Base-by-base conservation (phyloP, 179 eudicot genomes). In the Camellia oleifera region DNA sequence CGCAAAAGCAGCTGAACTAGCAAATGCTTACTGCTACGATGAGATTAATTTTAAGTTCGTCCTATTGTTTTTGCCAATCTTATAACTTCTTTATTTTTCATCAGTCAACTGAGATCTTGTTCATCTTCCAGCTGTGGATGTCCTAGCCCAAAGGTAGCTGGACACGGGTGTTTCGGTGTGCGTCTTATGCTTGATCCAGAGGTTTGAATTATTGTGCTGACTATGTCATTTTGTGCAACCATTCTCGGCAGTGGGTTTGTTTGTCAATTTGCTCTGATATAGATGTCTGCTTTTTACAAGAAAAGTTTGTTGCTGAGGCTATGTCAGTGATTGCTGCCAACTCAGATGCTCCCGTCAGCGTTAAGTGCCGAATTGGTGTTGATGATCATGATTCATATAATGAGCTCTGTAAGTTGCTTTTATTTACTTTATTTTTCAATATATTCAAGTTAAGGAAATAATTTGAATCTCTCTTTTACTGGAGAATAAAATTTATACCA, bases 121-220 rank as follows among this genome's bases (percentile, higher is more conserved):
- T 77, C 61, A 63, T 8, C 79, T 57, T 77, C 62, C 85, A 94
- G 98, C 81, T 96, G 99, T 85, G 98, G 99, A 80, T 96, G 99
- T 85, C 99, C 98, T 81, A 96, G 98, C 84, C 91, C 99, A 11
- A 91, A 84, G 92, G 99, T 96, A 71, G 96, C 92, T 81, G 97
- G 98, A 79, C 97, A 91, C 81, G 99, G 99, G 65, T 95, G 99
- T 85, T 95, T 95, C 85, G 99, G 98, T 77, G 98, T 87, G 69
- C 88, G 89, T 45, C 90, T 95, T 53, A 94, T 95, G 99, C 98
- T 94, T 88, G 99, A 95, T 79, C 98, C 98, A 75, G 89, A 94
- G 99, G 99, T 95, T 65, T 73, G 90, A 67, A 72, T 42, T 23
- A 40, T 81, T 72, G 71, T 73, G 45, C 53, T 73, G 40, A 46